Conservation (phyloP, 306 rosid species). For the Cicer arietinum region DNA sequence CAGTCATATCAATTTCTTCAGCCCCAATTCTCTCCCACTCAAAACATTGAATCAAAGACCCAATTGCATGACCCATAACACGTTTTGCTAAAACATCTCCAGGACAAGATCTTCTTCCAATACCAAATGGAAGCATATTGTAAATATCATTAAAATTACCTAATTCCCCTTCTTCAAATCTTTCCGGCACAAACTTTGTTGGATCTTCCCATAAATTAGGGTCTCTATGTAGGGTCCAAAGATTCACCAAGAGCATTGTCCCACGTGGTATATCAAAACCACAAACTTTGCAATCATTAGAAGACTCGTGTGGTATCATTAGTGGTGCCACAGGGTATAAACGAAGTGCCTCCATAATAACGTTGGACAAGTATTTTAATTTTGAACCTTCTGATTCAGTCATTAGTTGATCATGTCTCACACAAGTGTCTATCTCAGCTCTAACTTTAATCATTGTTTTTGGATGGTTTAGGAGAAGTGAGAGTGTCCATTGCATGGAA, state of each 20-base stretch:
- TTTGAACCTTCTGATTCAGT: slow-evolving; percentile 18
- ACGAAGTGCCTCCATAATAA: slow-evolving; percentile 55
- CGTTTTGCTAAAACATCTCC: slow-evolving; percentile 47
- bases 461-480: slow-evolving; percentile 57
- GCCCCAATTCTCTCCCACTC: slow-evolving; percentile 44
- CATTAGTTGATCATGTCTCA: slow-evolving; percentile 37
- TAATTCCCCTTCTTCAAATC: slow-evolving; percentile 41
- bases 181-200: slow-evolving; percentile 49
- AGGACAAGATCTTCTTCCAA: slow-evolving; percentile 61
- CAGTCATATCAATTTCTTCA: slow-evolving; percentile 47
- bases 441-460: slow-evolving; percentile 37
- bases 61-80: slow-evolving; percentile 40
- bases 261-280: slow-evolving; percentile 53
- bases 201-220: slow-evolving; percentile 47
- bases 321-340: slow-evolving; percentile 49
- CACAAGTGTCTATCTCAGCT: slow-evolving; percentile 36
- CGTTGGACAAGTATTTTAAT: slow-evolving; percentile 42
- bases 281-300: slow-evolving; percentile 42
- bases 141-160: neutral
- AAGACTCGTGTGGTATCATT: slow-evolving; percentile 51
- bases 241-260: slow-evolving; percentile 51
- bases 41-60: slow-evolving; percentile 44
- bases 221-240: slow-evolving; percentile 59
- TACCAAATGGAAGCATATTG: slow-evolving; percentile 55
- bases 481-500: slow-evolving; percentile 58